Percentiles rank a stretch among this genome's conserved stretches.
phyloP scores from a whole-genome alignment of 1,284 basidiomycete species.

The Erythrobasidium hasegawianum region DNA sequence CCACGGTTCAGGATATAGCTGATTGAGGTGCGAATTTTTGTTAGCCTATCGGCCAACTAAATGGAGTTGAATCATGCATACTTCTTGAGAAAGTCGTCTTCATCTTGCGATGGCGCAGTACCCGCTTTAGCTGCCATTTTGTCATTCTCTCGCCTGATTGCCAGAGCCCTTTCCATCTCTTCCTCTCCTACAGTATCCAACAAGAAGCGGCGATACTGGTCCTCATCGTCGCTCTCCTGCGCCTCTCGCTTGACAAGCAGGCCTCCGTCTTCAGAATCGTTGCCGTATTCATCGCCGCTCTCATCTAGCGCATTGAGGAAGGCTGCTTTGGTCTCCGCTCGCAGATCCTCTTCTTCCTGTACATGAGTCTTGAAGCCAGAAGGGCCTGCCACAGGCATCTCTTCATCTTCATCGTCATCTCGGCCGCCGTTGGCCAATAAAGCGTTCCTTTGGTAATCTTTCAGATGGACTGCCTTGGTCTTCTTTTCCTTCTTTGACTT shows the following conservation, averaged over 20 bases:
- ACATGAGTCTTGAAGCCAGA: slow-evolving; percentile 60
- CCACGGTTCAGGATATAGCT: slow-evolving; percentile 93
- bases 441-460: slow-evolving; percentile 53
- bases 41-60: no score
- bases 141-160: slow-evolving; percentile 6
- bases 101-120: not conserved
- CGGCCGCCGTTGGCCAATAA: slow-evolving; percentile 46
- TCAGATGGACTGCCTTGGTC: slow-evolving; percentile 51
- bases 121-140: not conserved
- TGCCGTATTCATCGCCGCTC: slow-evolving; percentile 54
- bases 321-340: slow-evolving; percentile 76
- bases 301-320: slow-evolving; percentile 60
- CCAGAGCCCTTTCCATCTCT: slow-evolving; percentile 55
- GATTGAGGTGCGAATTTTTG: not conserved
- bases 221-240: slow-evolving; percentile 66
- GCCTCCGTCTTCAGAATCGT: slow-evolving; percentile 56
- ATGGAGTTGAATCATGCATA: slow-evolving; percentile 26
- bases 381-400: slow-evolving; percentile 42
- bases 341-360: slow-evolving; percentile 71
- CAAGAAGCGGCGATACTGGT: slow-evolving; percentile 75
- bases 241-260: slow-evolving; percentile 66
- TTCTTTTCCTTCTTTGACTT: slow-evolving; percentile 48
- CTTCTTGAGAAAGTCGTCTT: slow-evolving; percentile 38
- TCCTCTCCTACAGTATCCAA: slow-evolving; percentile 72
- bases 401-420: slow-evolving; percentile 32